Percentiles rank a stretch among this genome's conserved stretches.
Conservation (phyloP, 140 eudicot species). For the Erigeron philadelphicus region DNA sequence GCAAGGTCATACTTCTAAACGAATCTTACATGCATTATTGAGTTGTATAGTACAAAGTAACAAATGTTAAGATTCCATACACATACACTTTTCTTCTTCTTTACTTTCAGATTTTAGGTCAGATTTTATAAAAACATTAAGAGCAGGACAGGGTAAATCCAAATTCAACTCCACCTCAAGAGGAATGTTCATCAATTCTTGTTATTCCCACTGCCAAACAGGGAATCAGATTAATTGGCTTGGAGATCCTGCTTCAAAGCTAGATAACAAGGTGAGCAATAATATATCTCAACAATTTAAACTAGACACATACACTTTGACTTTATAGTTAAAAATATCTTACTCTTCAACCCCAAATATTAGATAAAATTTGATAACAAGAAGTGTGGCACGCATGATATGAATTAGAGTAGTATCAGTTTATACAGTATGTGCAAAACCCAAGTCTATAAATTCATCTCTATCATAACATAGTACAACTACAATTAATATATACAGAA, state of each 20-base stretch:
- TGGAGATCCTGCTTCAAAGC: conserved; percentile 38
- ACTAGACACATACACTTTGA: conserved; percentile 15
- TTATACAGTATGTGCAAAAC: not conserved
- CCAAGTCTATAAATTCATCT: too few relatives aligned
- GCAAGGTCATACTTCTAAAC: conserved; percentile 30
- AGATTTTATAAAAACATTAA: conserved; percentile 32
- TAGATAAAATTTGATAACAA: not conserved
- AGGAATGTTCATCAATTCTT: conserved; percentile 49
- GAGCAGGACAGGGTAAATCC: conserved; percentile 29
- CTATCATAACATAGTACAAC: too few relatives aligned
- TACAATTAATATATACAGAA: too few relatives aligned
- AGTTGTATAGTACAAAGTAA: not conserved
- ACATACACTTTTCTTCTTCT: not conserved
- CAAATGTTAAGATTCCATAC: conserved; percentile 4
- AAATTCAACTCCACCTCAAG: conserved; percentile 34
- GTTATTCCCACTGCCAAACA: conserved; percentile 41
- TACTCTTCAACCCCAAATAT: not conserved
- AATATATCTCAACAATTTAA: not conserved
- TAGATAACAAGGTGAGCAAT: conserved; percentile 37
- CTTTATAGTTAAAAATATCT: not conserved
- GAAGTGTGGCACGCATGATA: too few relatives aligned
- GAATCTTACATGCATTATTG: conserved; percentile 4
- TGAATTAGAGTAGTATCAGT: not conserved
- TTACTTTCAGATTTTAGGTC: conserved; percentile 38
- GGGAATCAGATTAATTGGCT: conserved; percentile 34